Evolutionary conservation across 2,329 filamentous ascomycete species (phyloP), one percentile per base, ranked within the genome.

Genomic region (Sphaerostilbella broomeana): DNA sequence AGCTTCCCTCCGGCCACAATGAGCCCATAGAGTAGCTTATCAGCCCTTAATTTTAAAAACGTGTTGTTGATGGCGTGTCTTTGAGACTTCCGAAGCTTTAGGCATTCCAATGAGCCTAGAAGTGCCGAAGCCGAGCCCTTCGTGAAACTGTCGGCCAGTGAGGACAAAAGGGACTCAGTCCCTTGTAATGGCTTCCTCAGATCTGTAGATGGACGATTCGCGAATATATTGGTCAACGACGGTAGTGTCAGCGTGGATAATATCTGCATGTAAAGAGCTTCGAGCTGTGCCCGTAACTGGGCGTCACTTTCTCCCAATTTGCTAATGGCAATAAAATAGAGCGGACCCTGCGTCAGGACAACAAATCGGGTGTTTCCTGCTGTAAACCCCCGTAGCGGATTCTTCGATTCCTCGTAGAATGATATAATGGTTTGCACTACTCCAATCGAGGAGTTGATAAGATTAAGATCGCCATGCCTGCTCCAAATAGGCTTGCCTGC

Each of bases 401-500:
- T 86, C 40, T 84, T 75, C 7, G 82, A 76, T 31, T 81, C 81
- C 58, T 95, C 84, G 56, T 94, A 97, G 58, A 95, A 95, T 1
- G 92, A 97, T 46, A 98, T 95, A 51, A 98, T 90, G 29, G 92
- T 98, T 59, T 97, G 92, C 2, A 95, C 82, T 13, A 98, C 83
- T 27, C 92, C 92, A 59, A 97, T 90, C 52, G 92, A 95, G 35
- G 85, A 84, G 52, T 94, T 95, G 57, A 97, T 87, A 29, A 97
- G 69, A 39, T 83, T 80, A 49, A 94, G 75, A 51, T 95, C 87
- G 27, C 94, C 92, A 58, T 98, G 90, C 34, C 94, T 78, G 55
- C 88, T 97, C 72, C 90, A 98, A 34, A 98, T 94, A 9, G 92
- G 94, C 60, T 98, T 98, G 15, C 92, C 92, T 8, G 94, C 90